Conservation (phyloP, 208 protist species). For the Acanthamoeba healyi region DNA sequence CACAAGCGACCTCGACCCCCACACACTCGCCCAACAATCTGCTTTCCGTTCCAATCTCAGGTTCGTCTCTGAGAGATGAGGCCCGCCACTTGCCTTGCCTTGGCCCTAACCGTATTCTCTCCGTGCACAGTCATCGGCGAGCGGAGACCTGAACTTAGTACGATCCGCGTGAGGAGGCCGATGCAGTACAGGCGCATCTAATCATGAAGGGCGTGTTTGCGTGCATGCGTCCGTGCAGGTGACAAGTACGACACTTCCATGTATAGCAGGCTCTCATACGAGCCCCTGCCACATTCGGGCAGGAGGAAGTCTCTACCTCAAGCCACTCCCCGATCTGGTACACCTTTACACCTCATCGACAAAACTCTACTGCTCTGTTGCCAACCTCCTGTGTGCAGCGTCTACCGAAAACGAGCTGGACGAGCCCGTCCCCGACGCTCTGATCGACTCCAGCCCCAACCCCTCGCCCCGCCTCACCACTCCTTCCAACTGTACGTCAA, state of each 20-base stretch:
- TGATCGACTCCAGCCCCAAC: conserved; percentile 67
- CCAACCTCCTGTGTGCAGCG: neutral
- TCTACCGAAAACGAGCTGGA: conserved; percentile 53
- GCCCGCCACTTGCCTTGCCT: too few species aligned
- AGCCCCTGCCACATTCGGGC: neutral
- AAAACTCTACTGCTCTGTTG: neutral
- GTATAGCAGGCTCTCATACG: neutral
- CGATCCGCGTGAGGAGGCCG: too few species aligned
- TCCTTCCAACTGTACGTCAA: conserved; percentile 52
- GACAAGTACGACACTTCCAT: neutral
- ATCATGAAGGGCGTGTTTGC: neutral
- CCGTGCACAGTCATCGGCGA: too few species aligned
- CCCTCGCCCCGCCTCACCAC: conserved; percentile 41
- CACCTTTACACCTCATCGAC: neutral
- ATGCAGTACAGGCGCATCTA: neutral
- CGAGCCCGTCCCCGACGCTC: conserved; percentile 49
- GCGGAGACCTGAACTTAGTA: too few species aligned
- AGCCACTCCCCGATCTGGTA: neutral
- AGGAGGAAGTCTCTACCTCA: neutral
- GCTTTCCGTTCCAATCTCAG: neutral
- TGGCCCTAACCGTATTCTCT: too few species aligned
- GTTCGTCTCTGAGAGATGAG: too few species aligned
- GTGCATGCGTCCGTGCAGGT: too few species aligned
- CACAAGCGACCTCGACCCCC: neutral
- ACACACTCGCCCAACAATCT: neutral